Evolutionary conservation across 2,329 filamentous ascomycete genomes (phyloP).

Genomic region (Aspergillus puulaauensis): DNA sequence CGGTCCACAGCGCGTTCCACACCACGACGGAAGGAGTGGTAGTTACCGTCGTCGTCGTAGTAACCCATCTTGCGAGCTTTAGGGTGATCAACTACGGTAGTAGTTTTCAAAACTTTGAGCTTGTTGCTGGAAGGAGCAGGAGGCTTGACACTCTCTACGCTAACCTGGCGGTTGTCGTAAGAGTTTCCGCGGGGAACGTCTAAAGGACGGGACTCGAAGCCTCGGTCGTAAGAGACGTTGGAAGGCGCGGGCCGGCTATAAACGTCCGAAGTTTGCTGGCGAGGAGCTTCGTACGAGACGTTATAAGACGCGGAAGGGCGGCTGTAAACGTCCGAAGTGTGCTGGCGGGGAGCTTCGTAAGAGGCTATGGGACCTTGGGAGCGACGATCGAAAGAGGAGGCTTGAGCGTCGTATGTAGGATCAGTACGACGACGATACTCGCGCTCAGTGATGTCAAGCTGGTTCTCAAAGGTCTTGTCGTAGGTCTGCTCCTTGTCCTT

Average conservation of each 20-base stretch:
- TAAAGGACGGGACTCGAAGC: slow-evolving; percentile 36
- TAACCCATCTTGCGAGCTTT: slow-evolving; percentile 69
- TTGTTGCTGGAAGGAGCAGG: slow-evolving; percentile 39
- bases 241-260: slow-evolving; percentile 18
- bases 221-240: slow-evolving; percentile 31
- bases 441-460: slow-evolving; percentile 57
- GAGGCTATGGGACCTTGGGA: slow-evolving; percentile 18
- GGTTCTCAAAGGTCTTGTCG: slow-evolving; percentile 46
- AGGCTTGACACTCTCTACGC: slow-evolving; percentile 33
- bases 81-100: slow-evolving; percentile 52
- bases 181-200: slow-evolving; percentile 43
- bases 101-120: slow-evolving; percentile 50
- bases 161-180: slow-evolving; percentile 28
- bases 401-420: slow-evolving; percentile 49
- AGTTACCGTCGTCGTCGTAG: slow-evolving; percentile 76
- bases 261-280: slow-evolving; percentile 25
- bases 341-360: slow-evolving; percentile 18
- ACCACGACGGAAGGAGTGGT: slow-evolving; percentile 72
- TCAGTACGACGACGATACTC: slow-evolving; percentile 65
- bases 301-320: slow-evolving; percentile 10
- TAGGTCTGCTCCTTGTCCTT: slow-evolving; percentile 42
- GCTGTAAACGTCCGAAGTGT: slow-evolving; percentile 25
- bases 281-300: slow-evolving; percentile 30
- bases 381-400: slow-evolving; percentile 22
- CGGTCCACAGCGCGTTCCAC: slow-evolving; percentile 66